phyloP scores from a whole-genome alignment of 2,329 filamentous ascomycete genomes.

The Bertia moriformis region DNA sequence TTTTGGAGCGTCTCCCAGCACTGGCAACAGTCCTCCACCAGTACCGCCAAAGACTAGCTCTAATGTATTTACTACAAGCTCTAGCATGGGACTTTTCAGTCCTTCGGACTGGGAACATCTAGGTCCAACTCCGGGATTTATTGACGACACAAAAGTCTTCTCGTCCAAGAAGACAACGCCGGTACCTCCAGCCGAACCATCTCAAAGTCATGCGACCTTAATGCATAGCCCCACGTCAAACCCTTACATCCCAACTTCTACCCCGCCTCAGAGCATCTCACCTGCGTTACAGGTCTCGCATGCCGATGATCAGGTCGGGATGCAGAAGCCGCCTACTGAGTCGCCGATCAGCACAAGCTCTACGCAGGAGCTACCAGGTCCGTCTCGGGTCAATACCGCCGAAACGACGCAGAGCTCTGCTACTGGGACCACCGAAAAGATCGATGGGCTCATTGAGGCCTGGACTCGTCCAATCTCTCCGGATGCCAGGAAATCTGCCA shows the following conservation, averaged over 20 bases:
- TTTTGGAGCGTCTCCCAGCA: too few relatives aligned
- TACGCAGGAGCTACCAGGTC: background rate
- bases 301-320: too few relatives aligned
- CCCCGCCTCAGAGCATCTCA: too few relatives aligned
- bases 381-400: background rate
- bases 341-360: background rate
- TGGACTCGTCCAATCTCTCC: conserved; percentile 19
- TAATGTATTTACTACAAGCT: background rate
- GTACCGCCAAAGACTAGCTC: background rate
- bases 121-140: background rate
- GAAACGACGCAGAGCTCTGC: background rate
- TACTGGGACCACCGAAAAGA: conserved; percentile 15
- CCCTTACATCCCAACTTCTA: too few relatives aligned
- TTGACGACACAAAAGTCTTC: background rate
- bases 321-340: background rate
- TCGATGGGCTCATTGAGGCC: conserved; percentile 25
- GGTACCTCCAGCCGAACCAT: background rate
- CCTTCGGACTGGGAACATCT: background rate
- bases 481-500: conserved; percentile 6
- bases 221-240: too few relatives aligned
- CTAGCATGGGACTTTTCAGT: conserved; percentile 1
- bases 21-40: background rate
- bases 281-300: too few relatives aligned
- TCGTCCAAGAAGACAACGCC: background rate
- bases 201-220: background rate